These are phyloP conservation scores for Capronia americana DNA, from an alignment of 2,329 filamentous ascomycete species.

Conservation along the genomic window DNA sequence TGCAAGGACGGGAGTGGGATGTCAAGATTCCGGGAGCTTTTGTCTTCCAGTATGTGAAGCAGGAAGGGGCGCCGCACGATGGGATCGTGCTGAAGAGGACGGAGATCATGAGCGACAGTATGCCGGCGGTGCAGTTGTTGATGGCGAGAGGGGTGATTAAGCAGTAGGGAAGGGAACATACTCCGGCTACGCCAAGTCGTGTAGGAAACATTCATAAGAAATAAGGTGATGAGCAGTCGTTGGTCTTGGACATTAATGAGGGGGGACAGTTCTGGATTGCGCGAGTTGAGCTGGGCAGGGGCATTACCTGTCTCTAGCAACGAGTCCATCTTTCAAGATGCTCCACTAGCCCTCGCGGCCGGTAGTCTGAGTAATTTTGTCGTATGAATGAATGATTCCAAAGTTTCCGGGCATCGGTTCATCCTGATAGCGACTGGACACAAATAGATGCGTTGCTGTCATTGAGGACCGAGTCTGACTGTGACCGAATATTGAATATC, in stretches of 20 bases:
- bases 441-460: not conserved
- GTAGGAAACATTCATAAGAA: not conserved
- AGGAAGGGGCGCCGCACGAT: conserved; percentile 28
- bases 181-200: too few relatives aligned
- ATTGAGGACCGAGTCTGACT: too few relatives aligned
- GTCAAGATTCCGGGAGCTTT: conserved; percentile 35
- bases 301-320: not conserved
- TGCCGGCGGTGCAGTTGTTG: conserved; percentile 33
- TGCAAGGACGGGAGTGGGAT: conserved; percentile 35
- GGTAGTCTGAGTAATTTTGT: too few relatives aligned
- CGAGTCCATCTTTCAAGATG: not conserved
- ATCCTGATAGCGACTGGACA: too few relatives aligned
- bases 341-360: not conserved
- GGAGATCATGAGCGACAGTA: conserved; percentile 33
- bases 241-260: too few relatives aligned
- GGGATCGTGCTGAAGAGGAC: conserved; percentile 31
- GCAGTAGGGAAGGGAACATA: not conserved
- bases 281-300: too few relatives aligned
- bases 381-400: too few relatives aligned
- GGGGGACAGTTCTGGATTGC: not conserved
- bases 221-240: not conserved
- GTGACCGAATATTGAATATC: not conserved
- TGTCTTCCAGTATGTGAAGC: conserved; percentile 31
- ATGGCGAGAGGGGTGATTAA: conserved; percentile 35
- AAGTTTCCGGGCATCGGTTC: too few relatives aligned